Evolutionary conservation across 805 yeast species (phyloP), one percentile per base, ranked within the genome.

Genomic region (Metschnikowia vanudenii): DNA sequence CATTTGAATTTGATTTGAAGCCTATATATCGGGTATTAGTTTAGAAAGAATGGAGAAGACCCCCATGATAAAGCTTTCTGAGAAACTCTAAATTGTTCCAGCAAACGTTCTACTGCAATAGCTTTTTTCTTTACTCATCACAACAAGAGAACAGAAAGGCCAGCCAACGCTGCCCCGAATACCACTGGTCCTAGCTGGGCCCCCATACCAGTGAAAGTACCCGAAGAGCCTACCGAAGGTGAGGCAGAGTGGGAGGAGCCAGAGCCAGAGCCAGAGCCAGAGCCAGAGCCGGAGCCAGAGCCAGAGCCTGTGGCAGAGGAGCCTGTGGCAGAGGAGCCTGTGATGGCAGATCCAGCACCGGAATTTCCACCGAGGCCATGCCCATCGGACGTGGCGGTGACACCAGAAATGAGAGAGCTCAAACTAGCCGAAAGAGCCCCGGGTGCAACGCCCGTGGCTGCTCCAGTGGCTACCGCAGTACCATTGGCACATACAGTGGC

Each of bases 111-210:
- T n/a, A n/a, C n/a, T n/a, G n/a, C 24, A 5, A 22, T 5, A 22
- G 24, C 4, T 22, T 22, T 8, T 5, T 8, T 4, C 24, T 22
- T 22, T 8, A 4, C 37, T 9, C 22, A 22, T 41, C 37, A 47
- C 40, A 50, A 38, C 44, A 49, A 39, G 14, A 49, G 47, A 18
- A 46, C 32, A 29, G 47, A 39, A 26, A 46, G 31, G n/a, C 52
- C 52, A 8, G 47, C 52, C 32, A 49, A 29, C 10, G 40, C 43
- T 16, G 39, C 26, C 4, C 39, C 39, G n/a, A 43, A 8, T 31
- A 44, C n/a, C 32, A 42, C n/a, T 30, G 49, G 46, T 20, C 37
- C 30, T 37, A 32, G 37, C 19, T 30, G 37, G 9, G 33, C 46
- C n/a, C 47, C 49, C 13, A 34, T n/a, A 20, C 39, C 49, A 16